Evolutionary conservation across 1,139 yeast species (phyloP).

Genomic region (Sugiyamaella pinicola): DNA sequence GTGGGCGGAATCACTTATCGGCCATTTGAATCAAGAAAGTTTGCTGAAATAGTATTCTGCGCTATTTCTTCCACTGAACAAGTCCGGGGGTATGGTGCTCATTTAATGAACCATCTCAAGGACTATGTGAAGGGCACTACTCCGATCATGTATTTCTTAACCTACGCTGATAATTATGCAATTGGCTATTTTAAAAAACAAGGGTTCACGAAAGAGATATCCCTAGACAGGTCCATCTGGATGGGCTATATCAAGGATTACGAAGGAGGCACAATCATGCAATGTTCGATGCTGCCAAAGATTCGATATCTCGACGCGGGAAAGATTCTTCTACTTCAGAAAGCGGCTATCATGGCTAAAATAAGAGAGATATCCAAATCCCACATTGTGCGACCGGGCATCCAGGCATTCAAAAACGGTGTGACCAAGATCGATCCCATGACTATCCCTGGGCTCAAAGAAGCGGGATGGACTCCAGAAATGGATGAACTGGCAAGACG

Average conservation of each 20-base stretch:
- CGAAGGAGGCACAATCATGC: slow-evolving; percentile 99
- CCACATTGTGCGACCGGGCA: slow-evolving; percentile 79
- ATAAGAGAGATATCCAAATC: slow-evolving; percentile 78
- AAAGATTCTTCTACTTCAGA: slow-evolving; percentile 80
- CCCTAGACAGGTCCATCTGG: slow-evolving; percentile 85
- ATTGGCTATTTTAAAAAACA: slow-evolving; percentile 98
- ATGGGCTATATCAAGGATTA: slow-evolving; percentile 98
- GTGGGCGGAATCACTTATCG: slow-evolving; percentile 98
- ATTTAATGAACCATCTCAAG: slow-evolving; percentile 93
- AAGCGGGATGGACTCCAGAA: slow-evolving; percentile 98
- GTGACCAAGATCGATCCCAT: slow-evolving; percentile 57
- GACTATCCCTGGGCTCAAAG: slow-evolving; percentile 82
- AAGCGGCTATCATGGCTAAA: slow-evolving; percentile 86
- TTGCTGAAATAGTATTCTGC: slow-evolving; percentile 98
- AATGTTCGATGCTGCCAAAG: slow-evolving; percentile 88
- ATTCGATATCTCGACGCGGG: slow-evolving; percentile 87
- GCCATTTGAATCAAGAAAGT: slow-evolving; percentile 85
- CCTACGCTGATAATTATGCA: slow-evolving; percentile 98
- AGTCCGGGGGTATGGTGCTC: slow-evolving; percentile 98
- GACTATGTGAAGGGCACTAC: slow-evolving; percentile 92
- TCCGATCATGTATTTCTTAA: slow-evolving; percentile 81
- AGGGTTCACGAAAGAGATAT: slow-evolving; percentile 93
- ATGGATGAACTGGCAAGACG: slow-evolving; percentile 96
- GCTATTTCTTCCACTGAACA: slow-evolving; percentile 97
- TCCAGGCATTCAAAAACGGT: slow-evolving; percentile 61